Evolutionary conservation across 2,329 filamentous ascomycete genomes (phyloP).

Genomic region (Cladosporium sp.): DNA sequence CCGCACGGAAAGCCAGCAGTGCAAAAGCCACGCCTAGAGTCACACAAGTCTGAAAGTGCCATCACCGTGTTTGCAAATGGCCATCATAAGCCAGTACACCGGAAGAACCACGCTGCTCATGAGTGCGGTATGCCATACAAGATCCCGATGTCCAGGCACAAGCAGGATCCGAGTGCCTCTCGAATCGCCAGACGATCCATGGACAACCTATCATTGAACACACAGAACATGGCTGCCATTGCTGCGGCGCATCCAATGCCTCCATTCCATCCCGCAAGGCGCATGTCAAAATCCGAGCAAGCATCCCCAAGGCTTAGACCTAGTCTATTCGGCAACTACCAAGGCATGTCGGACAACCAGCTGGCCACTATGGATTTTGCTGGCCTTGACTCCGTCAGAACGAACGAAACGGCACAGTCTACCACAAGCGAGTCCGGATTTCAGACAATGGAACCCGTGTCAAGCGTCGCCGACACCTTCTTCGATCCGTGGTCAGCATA

Average conservation of each 20-base stretch:
- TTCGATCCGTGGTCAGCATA: conserved; percentile 35
- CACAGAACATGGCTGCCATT: conserved; percentile 15
- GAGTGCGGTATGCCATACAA: conserved; percentile 64
- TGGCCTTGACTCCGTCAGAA: conserved; percentile 26
- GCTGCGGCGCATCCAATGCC: background rate
- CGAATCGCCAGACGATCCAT: conserved; percentile 50
- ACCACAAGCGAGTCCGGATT: conserved; percentile 27
- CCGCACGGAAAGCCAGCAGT: conserved; percentile 44
- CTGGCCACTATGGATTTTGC: conserved; percentile 31
- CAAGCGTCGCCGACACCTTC: conserved; percentile 28
- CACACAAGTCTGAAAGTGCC: conserved; percentile 59
- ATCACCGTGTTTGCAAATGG: conserved; percentile 64
- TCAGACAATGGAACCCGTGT: conserved; percentile 29
- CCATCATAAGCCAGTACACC: conserved; percentile 65
- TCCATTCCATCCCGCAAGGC: conserved; percentile 20
- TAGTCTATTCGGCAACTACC: conserved; percentile 20
- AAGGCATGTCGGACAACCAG: conserved; percentile 23
- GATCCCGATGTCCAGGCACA: conserved; percentile 58
- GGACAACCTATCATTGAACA: conserved; percentile 50
- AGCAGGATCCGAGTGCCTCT: conserved; percentile 47
- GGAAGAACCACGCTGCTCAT: conserved; percentile 64
- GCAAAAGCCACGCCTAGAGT: conserved; percentile 57
- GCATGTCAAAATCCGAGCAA: conserved; percentile 35
- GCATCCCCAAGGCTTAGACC: conserved; percentile 30
- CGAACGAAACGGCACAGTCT: conserved; percentile 29